Evolutionary conservation across 2,329 filamentous ascomycete species (phyloP).

Genomic region (Fusarium ambrosium): DNA sequence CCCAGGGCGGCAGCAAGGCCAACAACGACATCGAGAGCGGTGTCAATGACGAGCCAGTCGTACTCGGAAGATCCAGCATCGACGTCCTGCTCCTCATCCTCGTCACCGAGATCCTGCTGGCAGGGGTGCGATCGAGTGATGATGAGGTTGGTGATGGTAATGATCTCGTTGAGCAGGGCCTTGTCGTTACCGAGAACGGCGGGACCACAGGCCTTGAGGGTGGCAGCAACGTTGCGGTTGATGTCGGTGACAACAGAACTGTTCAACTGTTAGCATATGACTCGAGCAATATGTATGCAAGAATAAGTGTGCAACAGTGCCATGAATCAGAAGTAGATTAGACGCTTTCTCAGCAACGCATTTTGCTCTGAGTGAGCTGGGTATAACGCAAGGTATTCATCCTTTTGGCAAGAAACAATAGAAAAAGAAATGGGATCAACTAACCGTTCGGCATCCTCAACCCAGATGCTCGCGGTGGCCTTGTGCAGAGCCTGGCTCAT

Average conservation of each 20-base stretch:
- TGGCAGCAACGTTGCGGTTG: slow-evolving; percentile 92
- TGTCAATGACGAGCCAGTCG: slow-evolving; percentile 97
- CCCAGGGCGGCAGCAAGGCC: slow-evolving; percentile 88
- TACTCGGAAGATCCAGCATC: slow-evolving; percentile 90
- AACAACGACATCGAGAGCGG: slow-evolving; percentile 89
- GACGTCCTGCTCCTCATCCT: slow-evolving; percentile 80
- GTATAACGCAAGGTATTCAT: slow-evolving; percentile 95
- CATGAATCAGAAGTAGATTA: slow-evolving; percentile 57
- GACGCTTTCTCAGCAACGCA: slow-evolving; percentile 89
- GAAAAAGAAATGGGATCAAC: slow-evolving; percentile 58
- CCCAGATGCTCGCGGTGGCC: slow-evolving; percentile 87
- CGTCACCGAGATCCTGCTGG: slow-evolving; percentile 89
- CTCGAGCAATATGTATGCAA: slow-evolving; percentile 31
- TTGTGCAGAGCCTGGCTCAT: slow-evolving; percentile 88
- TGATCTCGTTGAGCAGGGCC: slow-evolving; percentile 77
- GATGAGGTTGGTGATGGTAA: slow-evolving; percentile 81
- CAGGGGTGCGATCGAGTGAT: slow-evolving; percentile 93
- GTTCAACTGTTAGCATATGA: slow-evolving; percentile 58
- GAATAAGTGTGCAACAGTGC: slow-evolving; percentile 44
- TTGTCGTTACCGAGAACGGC: slow-evolving; percentile 77
- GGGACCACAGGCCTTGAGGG: slow-evolving; percentile 91
- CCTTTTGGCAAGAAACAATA: slow-evolving; percentile 64
- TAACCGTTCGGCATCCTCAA: slow-evolving; percentile 93
- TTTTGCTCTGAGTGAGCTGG: slow-evolving; percentile 99
- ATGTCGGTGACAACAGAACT: slow-evolving; percentile 94